Percentiles rank a stretch among this genome's conserved stretches.
Evolutionary conservation across 2,329 filamentous ascomycete genomes (phyloP).

Genomic region (Aspergillus sp.): DNA sequence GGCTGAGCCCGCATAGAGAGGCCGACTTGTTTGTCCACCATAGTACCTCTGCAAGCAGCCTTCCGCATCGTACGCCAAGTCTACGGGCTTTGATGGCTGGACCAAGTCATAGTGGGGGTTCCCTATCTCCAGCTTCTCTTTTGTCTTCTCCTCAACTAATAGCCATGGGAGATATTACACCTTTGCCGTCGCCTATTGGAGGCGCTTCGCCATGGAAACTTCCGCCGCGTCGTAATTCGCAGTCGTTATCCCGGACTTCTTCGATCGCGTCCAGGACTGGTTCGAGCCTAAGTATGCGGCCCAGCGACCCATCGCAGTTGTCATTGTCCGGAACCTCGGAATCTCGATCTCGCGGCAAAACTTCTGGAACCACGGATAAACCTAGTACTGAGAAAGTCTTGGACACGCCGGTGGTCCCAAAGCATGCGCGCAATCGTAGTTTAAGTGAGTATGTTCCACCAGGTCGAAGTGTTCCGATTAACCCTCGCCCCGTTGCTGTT

Average conservation of each 20-base stretch:
- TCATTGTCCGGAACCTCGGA: constrained; percentile 30
- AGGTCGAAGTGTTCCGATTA: constrained; percentile 60
- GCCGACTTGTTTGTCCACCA: constrained; percentile 38
- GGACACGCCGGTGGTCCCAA: constrained; percentile 23
- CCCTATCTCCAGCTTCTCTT: constrained; percentile 61
- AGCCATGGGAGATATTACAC: constrained; percentile 76
- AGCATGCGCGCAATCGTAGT: constrained; percentile 73
- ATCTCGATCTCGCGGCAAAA: constrained; percentile 33
- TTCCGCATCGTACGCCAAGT: constrained; percentile 47
- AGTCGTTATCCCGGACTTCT: constrained; percentile 43
- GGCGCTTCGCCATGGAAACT: constrained; percentile 36
- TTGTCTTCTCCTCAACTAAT: constrained; percentile 72
- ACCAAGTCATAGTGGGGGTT: constrained; percentile 42
- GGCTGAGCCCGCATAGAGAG: constrained; percentile 31
- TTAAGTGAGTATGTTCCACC: constrained; percentile 86
- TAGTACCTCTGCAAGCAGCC: constrained; percentile 43
- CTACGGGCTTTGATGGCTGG: constrained; percentile 40
- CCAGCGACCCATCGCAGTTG: constrained; percentile 37
- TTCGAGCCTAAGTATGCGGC: constrained; percentile 34
- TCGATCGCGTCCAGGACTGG: constrained; percentile 41
- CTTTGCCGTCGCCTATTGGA: constrained; percentile 71
- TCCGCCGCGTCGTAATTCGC: constrained; percentile 57
- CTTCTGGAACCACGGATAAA: constrained; percentile 43
- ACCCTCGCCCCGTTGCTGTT: constrained; percentile 69
- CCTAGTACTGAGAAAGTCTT: constrained; percentile 5